Base-by-base conservation (phyloP, 345 rosid species). In the Sapria himalayana region DNA sequence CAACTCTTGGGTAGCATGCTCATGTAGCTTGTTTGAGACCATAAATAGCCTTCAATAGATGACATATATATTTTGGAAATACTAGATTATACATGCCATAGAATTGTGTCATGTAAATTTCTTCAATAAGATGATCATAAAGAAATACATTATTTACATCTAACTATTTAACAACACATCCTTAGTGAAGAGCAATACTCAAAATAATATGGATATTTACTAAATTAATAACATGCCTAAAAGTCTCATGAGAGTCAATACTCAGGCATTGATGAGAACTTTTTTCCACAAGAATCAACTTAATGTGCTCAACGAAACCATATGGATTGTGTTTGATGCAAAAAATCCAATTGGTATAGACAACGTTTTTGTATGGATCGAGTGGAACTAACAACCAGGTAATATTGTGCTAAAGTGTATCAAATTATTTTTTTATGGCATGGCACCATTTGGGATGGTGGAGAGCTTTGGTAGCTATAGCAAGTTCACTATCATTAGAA, bases 141-240 rank as follows among this genome's bases (percentile, higher is more conserved):
- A 42, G 16, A 19, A 42, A 42, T 1, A 19, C 32, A 27, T 43
- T 43, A 3, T 5, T 25, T 3, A 43, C 33, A 27, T 43, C 47
- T 7, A 43, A 13, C 17, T 43, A 35, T 9, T 25, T 1, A 0
- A 23, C 16, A 4, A 2, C 4, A 33, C 35, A 43, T 3, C 15
- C 1, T 5, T 23, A 1, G 5, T 33, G 29, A 27, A 43, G 5
- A 6, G 47, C 20, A 15, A 25, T 25, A 4, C 34, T 25, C 1
- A 43, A 9, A 4, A 43, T 11, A 15, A 22, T n/a, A 1, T 35
- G 15, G 11, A 43, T 17, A 3, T 20, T 43, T 15, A 17, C 35
- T 4, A 22, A 12, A 15, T 43, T 43, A 11, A 23, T 33, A 4
- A 33, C 37, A 3, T 7, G 37, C 11, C 37, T 33, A 12, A 33